Evolutionary conservation across 2,329 filamentous ascomycete species (phyloP), one percentile per base, ranked within the genome.

Genomic region (Geosmithia morbida): DNA sequence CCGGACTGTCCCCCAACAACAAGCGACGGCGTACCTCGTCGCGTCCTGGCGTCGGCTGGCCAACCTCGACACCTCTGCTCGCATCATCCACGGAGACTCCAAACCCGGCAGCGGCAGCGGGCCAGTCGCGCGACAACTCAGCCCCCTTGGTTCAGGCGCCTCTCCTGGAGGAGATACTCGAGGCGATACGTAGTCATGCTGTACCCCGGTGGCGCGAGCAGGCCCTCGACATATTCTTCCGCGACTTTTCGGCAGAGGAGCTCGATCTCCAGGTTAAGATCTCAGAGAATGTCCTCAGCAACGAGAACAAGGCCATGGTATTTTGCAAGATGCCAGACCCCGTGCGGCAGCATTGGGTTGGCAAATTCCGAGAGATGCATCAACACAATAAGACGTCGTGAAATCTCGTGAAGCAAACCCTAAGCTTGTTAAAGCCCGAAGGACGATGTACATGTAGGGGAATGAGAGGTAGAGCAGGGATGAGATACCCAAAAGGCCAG

Each of bases 221-320:
- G 56, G 75, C 75, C 0, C 64, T 79, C 46, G 75, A 79, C 48
- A 66, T 77, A 5, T 74, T 79, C 54, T 79, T 79, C 58, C 65
- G 67, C 30, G 75, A 79, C 50, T 79, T 79, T 55, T 61, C 67
- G 14, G 67, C 71, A 44, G 75, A 79, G 52, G 74, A 79, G 49
- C 63, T 72, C 50, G 75, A 79, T 53, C 56, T 79, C 48, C 75
- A 79, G 62, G 63, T 79, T 40, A 75, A 73, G 58, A 74, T 79
- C 33, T 74, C 74, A 0, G 75, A 79, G 57, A 74, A 74, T 51
- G 69, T 74, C 1, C 63, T 79, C 22, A 69, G 72, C n/a, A 72
- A 78, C 52, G 71, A 77, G 51, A 73, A 71, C 55, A 78, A 76
- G 56, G 76, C 75, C 29, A 72, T 79, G 66, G 68, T 79, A 41